A percentile compares a stretch with the other conserved stretches of the same genome.
These are phyloP conservation scores for Danielia oregonensis DNA, from an alignment of 805 yeast species.

Conservation along the genomic window DNA sequence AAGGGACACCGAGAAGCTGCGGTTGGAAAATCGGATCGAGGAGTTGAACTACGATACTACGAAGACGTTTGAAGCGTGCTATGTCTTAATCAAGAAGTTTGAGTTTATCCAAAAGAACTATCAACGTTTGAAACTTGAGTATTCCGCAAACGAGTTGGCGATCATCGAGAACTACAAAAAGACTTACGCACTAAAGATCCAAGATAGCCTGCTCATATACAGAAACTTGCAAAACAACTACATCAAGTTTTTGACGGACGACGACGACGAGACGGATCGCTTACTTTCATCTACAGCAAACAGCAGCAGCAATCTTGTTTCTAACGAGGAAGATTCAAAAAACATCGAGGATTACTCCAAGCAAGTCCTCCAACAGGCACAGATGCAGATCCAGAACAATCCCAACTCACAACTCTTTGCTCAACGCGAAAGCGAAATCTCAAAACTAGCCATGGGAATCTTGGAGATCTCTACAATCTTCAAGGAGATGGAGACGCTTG, in stretches of 20 bases:
- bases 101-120: slow-evolving; percentile 38
- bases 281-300: not conserved
- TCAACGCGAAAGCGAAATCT: slow-evolving; percentile 86
- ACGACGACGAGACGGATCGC: slow-evolving; percentile 53
- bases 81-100: slow-evolving; percentile 67
- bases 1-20: slow-evolving; percentile 76
- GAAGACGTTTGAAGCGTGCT: slow-evolving; percentile 72
- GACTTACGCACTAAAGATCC: slow-evolving; percentile 80
- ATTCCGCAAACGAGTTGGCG: slow-evolving; percentile 46
- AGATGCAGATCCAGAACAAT: slow-evolving; percentile 23
- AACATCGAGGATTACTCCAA: slow-evolving; percentile 47
- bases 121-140: slow-evolving; percentile 38
- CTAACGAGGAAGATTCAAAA: slow-evolving; percentile 10
- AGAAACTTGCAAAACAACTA: slow-evolving; percentile 87
- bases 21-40: slow-evolving; percentile 77
- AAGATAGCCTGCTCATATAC: slow-evolving; percentile 70
- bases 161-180: slow-evolving; percentile 80
- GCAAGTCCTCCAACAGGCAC: slow-evolving; percentile 49
- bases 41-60: slow-evolving; percentile 72
- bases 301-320: not conserved
- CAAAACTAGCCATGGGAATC: slow-evolving; percentile 89
- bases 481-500: slow-evolving; percentile 86
- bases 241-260: slow-evolving; percentile 77
- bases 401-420: slow-evolving; percentile 38
- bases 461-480: slow-evolving; percentile 90